Evolutionary conservation across 2,329 filamentous ascomycete genomes (phyloP).

Genomic region (Nothomitra cinnamomea): DNA sequence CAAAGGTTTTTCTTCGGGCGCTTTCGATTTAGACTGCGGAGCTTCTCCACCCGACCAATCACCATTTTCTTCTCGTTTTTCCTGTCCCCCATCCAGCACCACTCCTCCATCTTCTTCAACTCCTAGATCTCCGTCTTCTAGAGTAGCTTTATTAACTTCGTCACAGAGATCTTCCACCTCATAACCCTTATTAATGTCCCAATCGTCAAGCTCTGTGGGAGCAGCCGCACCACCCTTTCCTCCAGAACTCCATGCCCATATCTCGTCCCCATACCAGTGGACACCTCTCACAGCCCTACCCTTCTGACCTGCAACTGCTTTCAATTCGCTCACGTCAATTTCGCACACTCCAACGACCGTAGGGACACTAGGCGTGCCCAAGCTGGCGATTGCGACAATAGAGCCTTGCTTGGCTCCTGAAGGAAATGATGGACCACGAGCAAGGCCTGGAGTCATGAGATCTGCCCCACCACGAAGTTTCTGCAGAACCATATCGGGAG

Average conservation of each 20-base stretch:
- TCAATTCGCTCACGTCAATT: conserved; percentile 40
- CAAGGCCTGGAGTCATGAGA: conserved; percentile 51
- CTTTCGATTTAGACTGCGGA: conserved; percentile 11
- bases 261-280: conserved; percentile 52
- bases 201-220: conserved; percentile 37
- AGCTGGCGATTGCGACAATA: conserved; percentile 44
- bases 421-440: conserved; percentile 47
- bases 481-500: conserved; percentile 40
- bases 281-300: conserved; percentile 48
- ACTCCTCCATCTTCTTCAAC: conserved; percentile 29
- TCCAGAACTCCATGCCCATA: conserved; percentile 45
- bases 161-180: conserved; percentile 7
- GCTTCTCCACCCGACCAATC: conserved; percentile 11
- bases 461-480: conserved; percentile 49
- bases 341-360: conserved; percentile 47
- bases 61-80: conserved; percentile 11
- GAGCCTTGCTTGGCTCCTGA: conserved; percentile 38
- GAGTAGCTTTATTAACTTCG: conserved; percentile 14
- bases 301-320: conserved; percentile 39
- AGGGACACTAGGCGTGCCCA: conserved; percentile 42
- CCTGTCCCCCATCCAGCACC: conserved; percentile 15
- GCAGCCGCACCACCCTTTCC: conserved; percentile 34
- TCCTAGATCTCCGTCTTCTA: conserved; percentile 25
- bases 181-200: conserved; percentile 21
- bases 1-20: conserved; percentile 28